Evolutionary conservation across 495 filamentous ascomycete species (phyloP), one percentile per base, ranked within the genome.

Genomic region (Hypoxylon cercidicola): DNA sequence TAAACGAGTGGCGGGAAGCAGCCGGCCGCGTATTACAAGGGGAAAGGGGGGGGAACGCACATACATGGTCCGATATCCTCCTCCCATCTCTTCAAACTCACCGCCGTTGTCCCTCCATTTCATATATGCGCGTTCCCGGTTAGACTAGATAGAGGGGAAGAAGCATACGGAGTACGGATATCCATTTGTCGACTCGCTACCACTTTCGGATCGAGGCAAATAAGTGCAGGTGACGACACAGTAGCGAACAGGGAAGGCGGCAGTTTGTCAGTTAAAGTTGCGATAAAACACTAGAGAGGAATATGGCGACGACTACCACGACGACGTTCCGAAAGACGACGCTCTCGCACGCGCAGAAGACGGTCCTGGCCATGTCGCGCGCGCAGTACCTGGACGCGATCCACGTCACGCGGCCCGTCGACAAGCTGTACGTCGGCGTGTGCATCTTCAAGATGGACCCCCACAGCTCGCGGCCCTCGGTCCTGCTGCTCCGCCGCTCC

Each of bases 391-490:
- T 64, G n/a, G 67, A 60, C 10, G 40, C 44, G 25, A 64, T 69
- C 47, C 41, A 57, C 28, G 53, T 40, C 39, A 23, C 50, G 41
- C 37, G 66, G 19, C 60, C 61, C 44, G 65, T 46, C 1, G 67
- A 70, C 40, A 70, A 60, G 49, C 48, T 72, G 1, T 62, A 49
- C 25, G 64, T 73, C 13, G 70, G 70, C 49, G 67, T 63, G 19
- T 73, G 70, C 51, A 66, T 73, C 45, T 68, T 73, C 51, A 68
- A 68, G 44, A 62, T 66, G 50, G 68, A 73, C 34, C 21, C 28
- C 1, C 43, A 63, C 46, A 71, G 67, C 21, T 47, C 60, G 10
- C 57, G 47, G 21, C 67, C 70, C 10, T 63, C 64, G 12, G 57
- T 68, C 10, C 44, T 72, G 40, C 48, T 72, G 46, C 62, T 72